phyloP scores from a whole-genome alignment of 345 rosid species.

The Hibiscus syriacus region DNA sequence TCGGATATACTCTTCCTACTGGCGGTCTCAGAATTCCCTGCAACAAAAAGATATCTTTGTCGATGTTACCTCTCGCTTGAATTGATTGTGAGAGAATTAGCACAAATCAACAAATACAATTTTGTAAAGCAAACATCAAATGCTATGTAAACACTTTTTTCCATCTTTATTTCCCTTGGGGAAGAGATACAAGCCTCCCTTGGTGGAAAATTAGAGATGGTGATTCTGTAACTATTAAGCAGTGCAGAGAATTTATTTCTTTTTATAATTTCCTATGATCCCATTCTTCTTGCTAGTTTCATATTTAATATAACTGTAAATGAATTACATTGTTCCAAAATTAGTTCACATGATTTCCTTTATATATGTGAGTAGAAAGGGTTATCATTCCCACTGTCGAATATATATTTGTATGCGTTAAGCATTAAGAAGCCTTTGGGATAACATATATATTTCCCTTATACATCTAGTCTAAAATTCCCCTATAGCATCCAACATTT shows the following conservation, averaged over 20 bases:
- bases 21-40: constrained; percentile 39
- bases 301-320: not conserved
- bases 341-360: not conserved
- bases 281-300: not conserved
- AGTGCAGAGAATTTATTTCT: not conserved
- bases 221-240: not conserved
- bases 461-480: too few relatives aligned
- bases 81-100: not conserved
- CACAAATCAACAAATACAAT: not conserved
- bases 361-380: too few relatives aligned
- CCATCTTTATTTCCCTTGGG: not conserved
- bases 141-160: not conserved
- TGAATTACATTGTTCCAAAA: not conserved
- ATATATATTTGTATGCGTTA: too few relatives aligned
- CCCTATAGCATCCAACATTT: too few relatives aligned
- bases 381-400: too few relatives aligned
- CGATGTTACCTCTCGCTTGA: not conserved
- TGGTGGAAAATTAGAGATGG: not conserved
- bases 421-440: too few relatives aligned
- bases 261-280: not conserved
- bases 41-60: constrained; percentile 27
- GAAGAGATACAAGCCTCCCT: not conserved
- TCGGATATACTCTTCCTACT: constrained; percentile 34
- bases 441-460: too few relatives aligned
- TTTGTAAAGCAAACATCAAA: constrained; percentile 7